Base-by-base conservation (phyloP, 2,329 filamentous ascomycete species). In the Amauroascus niger region DNA sequence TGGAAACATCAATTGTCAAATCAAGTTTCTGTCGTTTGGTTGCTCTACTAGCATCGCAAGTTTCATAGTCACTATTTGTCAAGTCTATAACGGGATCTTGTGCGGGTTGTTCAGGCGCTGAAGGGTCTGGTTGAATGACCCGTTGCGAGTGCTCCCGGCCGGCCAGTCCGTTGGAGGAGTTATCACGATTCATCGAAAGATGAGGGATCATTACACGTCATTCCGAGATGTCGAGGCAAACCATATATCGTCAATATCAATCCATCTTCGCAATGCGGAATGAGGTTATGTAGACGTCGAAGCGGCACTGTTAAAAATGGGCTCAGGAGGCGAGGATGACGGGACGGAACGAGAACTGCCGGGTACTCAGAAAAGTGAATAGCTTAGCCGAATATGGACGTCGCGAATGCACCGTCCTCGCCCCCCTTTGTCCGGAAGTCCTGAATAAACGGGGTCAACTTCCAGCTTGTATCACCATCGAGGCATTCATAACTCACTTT, bases 11-110 rank as follows among this genome's bases (percentile, higher is more conserved):
- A 60, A 46, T 37, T 33, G 20, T 26, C n/a, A 64, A 55, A 55
- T 72, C 70, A 49, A 72, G 53, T 50, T 61, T 67, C 40, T 62
- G 66, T 57, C 65, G 62, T 59, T 72, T 72, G 9, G 64, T 56
- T 8, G 66, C 66, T 2, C 64, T 68, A 61, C 68, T 68, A 48
- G 59, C 58, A 28, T 71, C 69, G 50, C 64, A 65, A 54, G 62
- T 58, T 57, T 65, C 66, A 20, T 53, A 59, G 57, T 65, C 65
- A 49, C 58, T 57, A 37, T 60, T 58, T 37, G 69, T 70, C 52
- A 71, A 58, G 54, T 72, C 70, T 57, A 72, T 65, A 35, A 70
- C 60, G 37, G 63, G 54, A 55, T 63, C 63, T 54, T 64, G 55
- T 63, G 63, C 20, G 7, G 20, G 8, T 30, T 45, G 32, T n/a